Evolutionary conservation across 768 basidiomycete species (phyloP), one percentile per base, ranked within the genome.

Genomic region (Tricholoma saponaceum): DNA sequence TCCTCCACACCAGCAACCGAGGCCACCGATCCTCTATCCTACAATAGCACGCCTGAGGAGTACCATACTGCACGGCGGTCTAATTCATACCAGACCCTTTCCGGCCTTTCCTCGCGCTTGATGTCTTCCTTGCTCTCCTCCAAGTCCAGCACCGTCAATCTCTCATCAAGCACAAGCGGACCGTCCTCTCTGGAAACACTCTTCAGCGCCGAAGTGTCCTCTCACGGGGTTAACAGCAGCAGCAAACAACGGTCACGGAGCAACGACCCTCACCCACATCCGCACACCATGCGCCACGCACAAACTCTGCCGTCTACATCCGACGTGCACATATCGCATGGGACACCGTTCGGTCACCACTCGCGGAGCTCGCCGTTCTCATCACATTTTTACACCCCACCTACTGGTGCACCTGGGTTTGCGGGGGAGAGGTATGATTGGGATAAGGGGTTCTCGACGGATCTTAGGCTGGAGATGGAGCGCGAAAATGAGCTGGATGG

Each of bases 391-490:
- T 74, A 76, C 57, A 60, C 71, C 0, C 74, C 80, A 2, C 76
- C 79, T 1, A 72, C 66, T 52, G 85, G 92, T n/a, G 92, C 92
- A 0, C 92, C 92, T 0, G 92, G 90, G 5, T 92, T 87, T 62
- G 76, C 70, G 13, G 88, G 88, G 0, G 88, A 89, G 49, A 70
- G 72, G 14, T 76, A 81, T 58, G 72, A 77, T 57, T 83, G 91
- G 91, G 85, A 92, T 68, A 84, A 82, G 54, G 84, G 85, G 0
- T 86, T 76, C 64, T 84, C 82, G 0, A 75, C 73, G 2, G 74
- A 75, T 28, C 67, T 84, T 37, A 75, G 76, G 51, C 67, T 67
- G 2, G 84, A 84, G 55, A 52, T 74, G 37, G 25, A 37, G 20
- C 35, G 25, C 18, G 62, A 60, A 13, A 65, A 67, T 3, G 55